A percentile compares a stretch with the other conserved stretches of the same genome.
phyloP scores from a whole-genome alignment of 2,329 filamentous ascomycete genomes.

The Colletotrichum orbiculare region DNA sequence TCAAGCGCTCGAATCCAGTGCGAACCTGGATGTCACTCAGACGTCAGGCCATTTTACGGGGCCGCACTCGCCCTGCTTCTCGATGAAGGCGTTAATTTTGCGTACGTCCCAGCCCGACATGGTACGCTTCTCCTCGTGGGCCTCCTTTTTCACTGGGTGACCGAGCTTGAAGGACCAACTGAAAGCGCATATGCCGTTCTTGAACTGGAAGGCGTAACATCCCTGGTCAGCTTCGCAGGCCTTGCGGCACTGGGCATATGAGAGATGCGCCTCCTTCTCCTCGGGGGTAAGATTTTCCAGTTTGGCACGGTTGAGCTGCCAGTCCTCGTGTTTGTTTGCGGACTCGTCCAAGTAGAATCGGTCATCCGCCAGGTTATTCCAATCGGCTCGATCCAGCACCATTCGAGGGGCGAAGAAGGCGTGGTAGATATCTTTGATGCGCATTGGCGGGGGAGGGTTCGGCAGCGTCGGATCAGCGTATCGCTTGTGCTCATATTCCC shows the following conservation, averaged over 20 bases:
- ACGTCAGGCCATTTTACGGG: constrained; percentile 46
- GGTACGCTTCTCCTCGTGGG: constrained; percentile 44
- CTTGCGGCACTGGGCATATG: constrained; percentile 54
- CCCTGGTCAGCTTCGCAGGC: constrained; percentile 53
- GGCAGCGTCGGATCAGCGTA: constrained; percentile 40
- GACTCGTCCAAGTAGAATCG: constrained; percentile 52
- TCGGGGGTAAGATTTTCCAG: constrained; percentile 46
- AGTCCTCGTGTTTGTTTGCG: constrained; percentile 44
- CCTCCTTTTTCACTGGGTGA: constrained; percentile 46
- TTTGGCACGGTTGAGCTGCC: constrained; percentile 47
- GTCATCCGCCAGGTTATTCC: constrained; percentile 65
- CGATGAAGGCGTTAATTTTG: constrained; percentile 54
- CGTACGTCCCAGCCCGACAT: constrained; percentile 56
- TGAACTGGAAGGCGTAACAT: constrained; percentile 57
- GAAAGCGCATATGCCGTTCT: constrained; percentile 51
- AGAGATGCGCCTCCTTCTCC: constrained; percentile 55
- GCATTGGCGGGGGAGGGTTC: constrained; percentile 45
- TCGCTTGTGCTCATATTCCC: constrained; percentile 60
- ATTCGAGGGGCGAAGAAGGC: constrained; percentile 57
- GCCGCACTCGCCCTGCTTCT: constrained; percentile 49
- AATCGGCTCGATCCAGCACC: constrained; percentile 53
- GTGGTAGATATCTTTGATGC: constrained; percentile 60
- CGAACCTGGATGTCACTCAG: constrained; percentile 3
- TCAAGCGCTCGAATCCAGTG: too few relatives aligned
- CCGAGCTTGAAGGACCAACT: constrained; percentile 52